These are phyloP conservation scores for Xylaria sp. DNA, from an alignment of 2,329 filamentous ascomycete genomes.

Conservation along the genomic window DNA sequence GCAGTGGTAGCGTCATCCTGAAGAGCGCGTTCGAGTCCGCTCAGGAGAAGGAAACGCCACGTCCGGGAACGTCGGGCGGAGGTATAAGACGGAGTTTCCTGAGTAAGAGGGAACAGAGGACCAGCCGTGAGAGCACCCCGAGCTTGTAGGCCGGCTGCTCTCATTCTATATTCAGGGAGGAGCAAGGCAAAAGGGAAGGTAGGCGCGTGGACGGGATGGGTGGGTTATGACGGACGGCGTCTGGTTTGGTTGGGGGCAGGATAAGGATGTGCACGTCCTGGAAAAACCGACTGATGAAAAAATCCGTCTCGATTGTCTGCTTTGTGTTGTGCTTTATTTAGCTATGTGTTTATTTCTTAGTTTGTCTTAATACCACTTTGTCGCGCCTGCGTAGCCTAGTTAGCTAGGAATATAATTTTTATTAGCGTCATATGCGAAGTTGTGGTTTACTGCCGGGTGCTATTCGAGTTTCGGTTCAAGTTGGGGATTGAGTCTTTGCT, in stretches of 20 bases:
- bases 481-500: no score
- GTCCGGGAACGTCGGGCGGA: slow-evolving; percentile 36
- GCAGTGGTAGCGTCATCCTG: slow-evolving; percentile 75
- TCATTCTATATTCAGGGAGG: background rate
- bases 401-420: background rate
- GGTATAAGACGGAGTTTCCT: slow-evolving; percentile 45
- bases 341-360: background rate
- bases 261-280: slow-evolving; percentile 7
- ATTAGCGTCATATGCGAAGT: background rate
- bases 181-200: slow-evolving; percentile 2
- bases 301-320: background rate
- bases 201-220: background rate
- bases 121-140: slow-evolving; percentile 43
- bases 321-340: background rate
- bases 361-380: slow-evolving; percentile 21
- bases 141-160: slow-evolving; percentile 30
- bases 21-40: slow-evolving; percentile 74
- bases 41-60: slow-evolving; percentile 41
- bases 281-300: slow-evolving; percentile 10
- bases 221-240: slow-evolving; percentile 21
- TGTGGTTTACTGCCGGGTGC: no score
- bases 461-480: no score
- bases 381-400: background rate
- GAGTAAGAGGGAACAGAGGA: slow-evolving; percentile 42
- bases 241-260: slow-evolving; percentile 4